Conservation (phyloP, 371 early-diverging fungal genomes). For the Sporodiniella umbellata region DNA sequence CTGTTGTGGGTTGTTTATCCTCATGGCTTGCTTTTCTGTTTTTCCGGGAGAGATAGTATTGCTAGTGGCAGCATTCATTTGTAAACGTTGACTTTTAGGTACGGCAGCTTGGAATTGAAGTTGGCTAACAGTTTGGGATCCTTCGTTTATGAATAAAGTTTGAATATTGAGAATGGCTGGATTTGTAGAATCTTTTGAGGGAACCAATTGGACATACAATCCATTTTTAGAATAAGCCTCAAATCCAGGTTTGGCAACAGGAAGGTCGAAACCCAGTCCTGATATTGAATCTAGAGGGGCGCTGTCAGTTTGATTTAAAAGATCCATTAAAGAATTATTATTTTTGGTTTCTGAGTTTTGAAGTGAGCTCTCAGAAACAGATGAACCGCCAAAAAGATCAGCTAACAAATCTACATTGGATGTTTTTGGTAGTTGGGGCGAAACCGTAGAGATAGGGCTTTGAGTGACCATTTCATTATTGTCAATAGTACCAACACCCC, state of each 20-base stretch:
- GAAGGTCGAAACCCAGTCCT: background rate
- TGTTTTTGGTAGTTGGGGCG: constrained; percentile 30
- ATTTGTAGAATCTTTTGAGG: constrained; percentile 57
- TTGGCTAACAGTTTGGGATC: constrained; percentile 42
- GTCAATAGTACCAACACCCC: constrained; percentile 59
- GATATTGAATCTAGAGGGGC: background rate
- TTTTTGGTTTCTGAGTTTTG: constrained; percentile 14
- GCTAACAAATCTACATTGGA: constrained; percentile 72
- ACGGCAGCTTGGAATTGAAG: constrained; percentile 92
- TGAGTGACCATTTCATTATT: constrained; percentile 22
- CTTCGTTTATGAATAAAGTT: constrained; percentile 67
- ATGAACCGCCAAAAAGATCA: constrained; percentile 69
- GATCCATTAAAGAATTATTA: constrained; percentile 28
- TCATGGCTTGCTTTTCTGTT: constrained; percentile 74
- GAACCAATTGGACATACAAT: constrained; percentile 64
- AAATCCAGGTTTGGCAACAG: constrained; percentile 30
- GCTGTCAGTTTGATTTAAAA: constrained; percentile 27
- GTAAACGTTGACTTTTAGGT: constrained; percentile 82
- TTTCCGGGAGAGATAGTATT: constrained; percentile 57
- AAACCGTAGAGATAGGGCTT: constrained; percentile 17
- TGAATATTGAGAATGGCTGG: constrained; percentile 63
- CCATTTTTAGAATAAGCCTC: constrained; percentile 79
- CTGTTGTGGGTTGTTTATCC: constrained; percentile 85
- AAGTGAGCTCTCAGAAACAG: constrained; percentile 20
- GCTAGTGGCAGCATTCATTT: constrained; percentile 77